Conservation (phyloP, 2,329 filamentous ascomycete species). For the Sporothrix dimorphospora region DNA sequence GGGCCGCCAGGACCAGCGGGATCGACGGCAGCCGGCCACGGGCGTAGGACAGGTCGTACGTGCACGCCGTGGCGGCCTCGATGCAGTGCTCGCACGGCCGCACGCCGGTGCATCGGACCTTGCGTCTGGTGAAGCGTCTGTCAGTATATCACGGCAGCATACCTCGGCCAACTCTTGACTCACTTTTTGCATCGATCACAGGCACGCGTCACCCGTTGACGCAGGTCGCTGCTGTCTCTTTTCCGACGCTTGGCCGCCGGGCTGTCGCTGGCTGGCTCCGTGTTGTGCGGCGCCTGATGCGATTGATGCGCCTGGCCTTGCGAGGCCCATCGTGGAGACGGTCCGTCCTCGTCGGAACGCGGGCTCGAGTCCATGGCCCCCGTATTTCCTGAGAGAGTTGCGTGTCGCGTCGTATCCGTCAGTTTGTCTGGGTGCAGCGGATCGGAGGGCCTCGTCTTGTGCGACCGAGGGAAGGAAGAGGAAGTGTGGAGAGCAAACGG, state of each 20-base stretch:
- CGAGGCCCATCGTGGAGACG: conserved; percentile 6
- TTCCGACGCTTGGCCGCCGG: conserved; percentile 21
- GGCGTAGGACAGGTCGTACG: conserved; percentile 27
- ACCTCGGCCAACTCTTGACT: neutral
- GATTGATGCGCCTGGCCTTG: neutral
- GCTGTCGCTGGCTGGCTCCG: conserved; percentile 7
- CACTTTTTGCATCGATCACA: conserved; percentile 27
- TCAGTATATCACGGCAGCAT: neutral
- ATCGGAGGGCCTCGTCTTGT: neutral
- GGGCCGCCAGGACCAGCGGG: neutral
- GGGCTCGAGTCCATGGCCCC: conserved; percentile 11
- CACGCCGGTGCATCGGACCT: conserved; percentile 27
- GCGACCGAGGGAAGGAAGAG: neutral
- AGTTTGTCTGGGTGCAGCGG: neutral
- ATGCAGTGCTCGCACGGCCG: conserved; percentile 24
- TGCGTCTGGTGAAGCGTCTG: conserved; percentile 20
- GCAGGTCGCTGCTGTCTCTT: neutral
- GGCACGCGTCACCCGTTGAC: conserved; percentile 26
- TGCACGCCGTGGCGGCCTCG: conserved; percentile 18
- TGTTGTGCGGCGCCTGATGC: neutral
- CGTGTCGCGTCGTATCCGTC: conserved; percentile 8
- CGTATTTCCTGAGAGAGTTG: neutral
- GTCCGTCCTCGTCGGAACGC: neutral
- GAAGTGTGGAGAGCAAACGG: neutral
- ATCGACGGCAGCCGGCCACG: conserved; percentile 61